phyloP scores from a whole-genome alignment of 163 green algal genomes.

The Chlorella variabilis region DNA sequence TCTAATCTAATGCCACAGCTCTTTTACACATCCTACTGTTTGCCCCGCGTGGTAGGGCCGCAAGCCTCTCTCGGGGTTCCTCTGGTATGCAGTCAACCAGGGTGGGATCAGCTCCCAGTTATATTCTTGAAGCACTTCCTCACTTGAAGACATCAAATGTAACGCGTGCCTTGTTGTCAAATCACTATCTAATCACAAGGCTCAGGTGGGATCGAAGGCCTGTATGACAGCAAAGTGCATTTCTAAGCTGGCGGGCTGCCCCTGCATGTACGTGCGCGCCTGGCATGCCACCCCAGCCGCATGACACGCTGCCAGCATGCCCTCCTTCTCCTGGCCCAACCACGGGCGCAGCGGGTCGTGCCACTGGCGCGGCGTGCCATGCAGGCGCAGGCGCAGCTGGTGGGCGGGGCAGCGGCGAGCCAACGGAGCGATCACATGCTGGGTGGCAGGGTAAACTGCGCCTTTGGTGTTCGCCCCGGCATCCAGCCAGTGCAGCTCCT shows the following conservation, averaged over 20 bases:
- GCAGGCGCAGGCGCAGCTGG: conserved; percentile 43
- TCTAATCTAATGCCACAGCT: no score
- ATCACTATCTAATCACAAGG: no score
- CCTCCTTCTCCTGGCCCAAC: conserved; percentile 1
- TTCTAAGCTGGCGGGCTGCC: neutral
- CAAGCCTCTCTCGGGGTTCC: no score
- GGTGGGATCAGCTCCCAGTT: no score
- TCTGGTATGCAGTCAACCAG: no score
- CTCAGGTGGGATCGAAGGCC: no score
- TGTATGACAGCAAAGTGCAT: conserved; percentile 10
- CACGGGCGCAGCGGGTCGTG: neutral
- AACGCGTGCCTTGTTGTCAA: no score
- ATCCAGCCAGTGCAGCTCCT: conserved; percentile 64
- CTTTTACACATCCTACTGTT: no score
- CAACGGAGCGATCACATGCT: conserved; percentile 20
- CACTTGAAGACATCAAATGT: no score
- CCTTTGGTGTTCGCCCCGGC: conserved; percentile 60
- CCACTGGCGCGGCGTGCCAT: conserved; percentile 60
- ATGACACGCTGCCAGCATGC: neutral
- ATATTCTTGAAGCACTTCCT: no score
- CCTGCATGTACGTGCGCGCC: neutral
- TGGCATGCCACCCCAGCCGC: neutral
- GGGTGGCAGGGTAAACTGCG: conserved; percentile 50
- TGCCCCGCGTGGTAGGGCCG: no score
- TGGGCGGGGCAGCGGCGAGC: neutral